Evolutionary conservation across 2,329 filamentous ascomycete genomes (phyloP).

Genomic region (Xylaria sp.): DNA sequence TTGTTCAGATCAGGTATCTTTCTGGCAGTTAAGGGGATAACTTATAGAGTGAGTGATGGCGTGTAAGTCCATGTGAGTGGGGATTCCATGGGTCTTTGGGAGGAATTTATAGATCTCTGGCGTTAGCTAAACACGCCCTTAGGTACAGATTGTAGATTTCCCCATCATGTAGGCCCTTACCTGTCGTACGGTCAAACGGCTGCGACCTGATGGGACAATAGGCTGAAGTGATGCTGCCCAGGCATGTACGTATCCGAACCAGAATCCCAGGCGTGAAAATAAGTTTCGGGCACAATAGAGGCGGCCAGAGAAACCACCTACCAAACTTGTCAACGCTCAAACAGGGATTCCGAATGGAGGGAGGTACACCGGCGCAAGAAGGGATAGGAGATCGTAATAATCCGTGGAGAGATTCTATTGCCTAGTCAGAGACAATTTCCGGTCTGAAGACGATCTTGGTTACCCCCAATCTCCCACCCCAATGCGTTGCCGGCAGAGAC

Average conservation of each 20-base stretch:
- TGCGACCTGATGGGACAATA: neutral
- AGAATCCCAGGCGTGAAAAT: constrained; percentile 2
- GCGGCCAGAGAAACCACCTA: constrained; percentile 12
- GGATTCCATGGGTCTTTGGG: neutral
- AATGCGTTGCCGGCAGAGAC: neutral
- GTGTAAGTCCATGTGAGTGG: neutral
- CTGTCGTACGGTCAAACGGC: constrained; percentile 1
- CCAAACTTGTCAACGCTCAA: neutral
- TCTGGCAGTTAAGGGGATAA: neutral
- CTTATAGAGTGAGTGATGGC: neutral
- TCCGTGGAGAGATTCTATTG: neutral
- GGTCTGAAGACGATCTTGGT: neutral
- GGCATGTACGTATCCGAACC: constrained; percentile 15
- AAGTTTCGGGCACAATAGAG: constrained; percentile 2
- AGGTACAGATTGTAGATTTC: neutral
- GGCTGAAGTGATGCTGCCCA: constrained; percentile 1
- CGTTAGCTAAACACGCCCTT: neutral
- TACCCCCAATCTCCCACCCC: neutral
- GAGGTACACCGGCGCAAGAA: neutral
- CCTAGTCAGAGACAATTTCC: neutral
- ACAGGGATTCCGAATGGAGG: constrained; percentile 2
- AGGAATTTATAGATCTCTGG: constrained; percentile 14
- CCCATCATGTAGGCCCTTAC: neutral
- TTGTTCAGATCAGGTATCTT: neutral
- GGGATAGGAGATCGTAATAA: neutral